Evolutionary conservation across 805 yeast genomes (phyloP).

Genomic region (Saccharomyces paradoxus): DNA sequence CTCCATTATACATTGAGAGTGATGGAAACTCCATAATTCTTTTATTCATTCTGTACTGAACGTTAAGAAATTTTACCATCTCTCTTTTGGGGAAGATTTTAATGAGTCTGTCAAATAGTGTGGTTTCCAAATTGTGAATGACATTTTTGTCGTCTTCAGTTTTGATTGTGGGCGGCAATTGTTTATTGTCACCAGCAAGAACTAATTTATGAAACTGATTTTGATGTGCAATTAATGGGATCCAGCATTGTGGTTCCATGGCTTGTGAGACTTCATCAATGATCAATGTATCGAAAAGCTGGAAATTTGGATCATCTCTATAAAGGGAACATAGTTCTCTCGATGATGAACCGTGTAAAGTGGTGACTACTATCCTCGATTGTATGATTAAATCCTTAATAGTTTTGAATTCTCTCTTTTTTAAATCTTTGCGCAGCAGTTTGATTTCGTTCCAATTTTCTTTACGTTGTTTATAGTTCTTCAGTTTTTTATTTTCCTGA

Average conservation of each 20-base stretch:
- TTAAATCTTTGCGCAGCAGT: constrained; percentile 59
- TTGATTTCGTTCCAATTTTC: constrained; percentile 64
- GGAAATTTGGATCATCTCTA: constrained; percentile 23
- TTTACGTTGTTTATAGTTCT: constrained; percentile 54
- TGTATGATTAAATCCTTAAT: constrained; percentile 48
- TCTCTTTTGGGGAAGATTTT: constrained; percentile 35
- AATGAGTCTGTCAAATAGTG: constrained; percentile 76
- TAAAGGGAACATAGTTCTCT: constrained; percentile 54
- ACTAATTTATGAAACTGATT: constrained; percentile 46
- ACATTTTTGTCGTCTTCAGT: constrained; percentile 37
- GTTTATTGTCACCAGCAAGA: constrained; percentile 89
- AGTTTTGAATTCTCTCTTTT: constrained; percentile 56
- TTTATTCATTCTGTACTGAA: constrained; percentile 83
- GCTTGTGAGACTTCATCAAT: constrained; percentile 96
- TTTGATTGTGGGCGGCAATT: constrained; percentile 85
- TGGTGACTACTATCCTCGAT: constrained; percentile 67
- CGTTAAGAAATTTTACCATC: constrained; percentile 52
- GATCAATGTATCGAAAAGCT: constrained; percentile 66
- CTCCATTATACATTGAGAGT: constrained; percentile 49
- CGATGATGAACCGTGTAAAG: constrained; percentile 83
- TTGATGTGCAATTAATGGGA: constrained; percentile 68
- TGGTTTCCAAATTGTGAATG: constrained; percentile 44
- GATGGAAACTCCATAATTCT: constrained; percentile 77
- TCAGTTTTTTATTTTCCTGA: constrained; percentile 50
- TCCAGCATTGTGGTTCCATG: constrained; percentile 94